Evolutionary conservation across 768 basidiomycete species (phyloP), one percentile per base, ranked within the genome.

Genomic region (Leucosporidium creatinivorum): DNA sequence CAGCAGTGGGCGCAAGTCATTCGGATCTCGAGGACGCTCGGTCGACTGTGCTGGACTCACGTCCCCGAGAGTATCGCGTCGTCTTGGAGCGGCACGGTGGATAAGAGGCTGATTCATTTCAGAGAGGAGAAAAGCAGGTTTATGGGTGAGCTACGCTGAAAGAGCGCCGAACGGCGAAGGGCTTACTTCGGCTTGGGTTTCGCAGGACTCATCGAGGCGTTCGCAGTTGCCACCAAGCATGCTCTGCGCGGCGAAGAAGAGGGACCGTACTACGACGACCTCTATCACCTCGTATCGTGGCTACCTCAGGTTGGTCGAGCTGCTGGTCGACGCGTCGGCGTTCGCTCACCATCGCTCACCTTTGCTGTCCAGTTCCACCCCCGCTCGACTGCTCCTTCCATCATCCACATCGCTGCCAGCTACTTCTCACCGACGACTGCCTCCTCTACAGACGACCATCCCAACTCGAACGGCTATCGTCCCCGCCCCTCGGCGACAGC

Each of bases 121-220:
- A n/a, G n/a, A 21, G 31, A 7, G 0, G 56, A 57, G 31, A 57
- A 57, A 33, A 33, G 12, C 21, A 13, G 33, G 2, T 57, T 57
- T 7, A 36, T 57, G 4, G 56, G 56, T 57, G 31, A 33, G 31
- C 18, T n/a, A 18, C 15, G 6, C 18, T 18, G 12, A 3, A 17
- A 3, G 55, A 19, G 17, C 26, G 7, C 1, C 17, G 55, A 7
- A 23, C 1, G 17, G 30, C 2, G 26, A 2, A 33, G 33, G 21
- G 21, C 17, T 57, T 18, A 23, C 26, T 19, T 28, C 6, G 17
- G 18, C 8, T 17, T 10, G n/a, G 52, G 52, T 10, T 26, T 54
- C 18, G 56, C 56, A 57, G 56, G 56, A 9, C 56, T 57, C 31
- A 33, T 57, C 56, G 19, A 57, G 19, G 56, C 56, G 18, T 57